These are phyloP conservation scores for Yamadazyma sp. DNA, from an alignment of 805 yeast genomes.

Conservation along the genomic window DNA sequence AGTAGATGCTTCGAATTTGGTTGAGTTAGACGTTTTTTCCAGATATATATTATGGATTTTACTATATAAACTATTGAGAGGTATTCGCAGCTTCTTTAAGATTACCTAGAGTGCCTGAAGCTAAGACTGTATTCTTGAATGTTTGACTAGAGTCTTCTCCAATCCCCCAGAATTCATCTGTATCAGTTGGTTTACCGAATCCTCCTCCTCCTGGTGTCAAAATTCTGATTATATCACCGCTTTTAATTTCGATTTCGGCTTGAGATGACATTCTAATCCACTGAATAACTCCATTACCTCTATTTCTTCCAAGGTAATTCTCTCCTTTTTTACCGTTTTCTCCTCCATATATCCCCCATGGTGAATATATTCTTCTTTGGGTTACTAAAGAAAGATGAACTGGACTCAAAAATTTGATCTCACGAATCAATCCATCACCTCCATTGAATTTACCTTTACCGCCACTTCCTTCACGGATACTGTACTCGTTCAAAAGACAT, in stretches of 20 bases:
- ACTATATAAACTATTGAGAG: conserved; percentile 16
- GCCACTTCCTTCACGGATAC: conserved; percentile 14
- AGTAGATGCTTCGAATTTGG: too few species aligned
- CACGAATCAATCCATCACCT: conserved; percentile 19
- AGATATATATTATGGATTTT: too few species aligned
- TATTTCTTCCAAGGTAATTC: conserved; percentile 29
- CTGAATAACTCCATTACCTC: conserved; percentile 16
- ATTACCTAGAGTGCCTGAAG: conserved; percentile 21
- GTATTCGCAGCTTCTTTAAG: conserved; percentile 18
- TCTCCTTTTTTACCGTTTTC: conserved; percentile 35
- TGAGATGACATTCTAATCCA: conserved; percentile 48
- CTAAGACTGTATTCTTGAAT: background rate
- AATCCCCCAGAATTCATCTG: conserved; percentile 15
- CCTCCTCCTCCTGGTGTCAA: conserved; percentile 88
- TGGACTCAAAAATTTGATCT: conserved; percentile 15
- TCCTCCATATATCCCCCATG: conserved; percentile 30
- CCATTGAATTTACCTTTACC: conserved; percentile 18
- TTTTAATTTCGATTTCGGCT: conserved; percentile 55
- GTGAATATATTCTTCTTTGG: conserved; percentile 18
- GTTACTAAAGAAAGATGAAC: conserved; percentile 18
- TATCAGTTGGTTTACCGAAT: conserved; percentile 43
- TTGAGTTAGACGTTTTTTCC: too few species aligned
- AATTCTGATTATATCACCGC: conserved; percentile 67
- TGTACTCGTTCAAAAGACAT: conserved; percentile 13
- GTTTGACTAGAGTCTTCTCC: background rate